A percentile compares a stretch with the other conserved stretches of the same genome.
phyloP scores from a whole-genome alignment of 1,284 basidiomycete genomes.

The Melampsora abietis-canadensis region DNA sequence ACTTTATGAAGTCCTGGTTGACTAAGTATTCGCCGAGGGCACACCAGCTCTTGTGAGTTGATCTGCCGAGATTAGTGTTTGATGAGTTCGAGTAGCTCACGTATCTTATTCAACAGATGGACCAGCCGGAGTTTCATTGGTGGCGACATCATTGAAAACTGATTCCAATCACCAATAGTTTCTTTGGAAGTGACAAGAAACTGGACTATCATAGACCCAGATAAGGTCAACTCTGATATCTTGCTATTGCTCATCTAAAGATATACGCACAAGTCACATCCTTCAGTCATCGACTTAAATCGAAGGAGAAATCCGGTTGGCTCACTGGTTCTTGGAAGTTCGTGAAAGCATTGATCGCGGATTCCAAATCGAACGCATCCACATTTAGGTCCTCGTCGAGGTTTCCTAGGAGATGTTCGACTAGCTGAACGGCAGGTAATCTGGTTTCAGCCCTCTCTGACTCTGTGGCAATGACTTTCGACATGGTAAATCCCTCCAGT shows the following conservation, averaged over 20 bases:
- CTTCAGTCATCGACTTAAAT: neutral
- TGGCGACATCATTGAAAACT: neutral
- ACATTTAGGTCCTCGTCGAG: neutral
- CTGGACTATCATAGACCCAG: neutral
- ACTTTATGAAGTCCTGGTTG: conserved; percentile 15
- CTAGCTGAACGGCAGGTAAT: neutral
- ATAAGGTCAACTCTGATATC: neutral
- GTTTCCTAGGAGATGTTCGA: neutral
- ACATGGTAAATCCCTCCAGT: no score
- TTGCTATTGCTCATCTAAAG: neutral
- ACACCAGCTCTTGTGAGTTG: no score
- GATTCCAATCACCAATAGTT: neutral
- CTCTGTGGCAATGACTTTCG: no score
- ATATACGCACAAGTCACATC: neutral
- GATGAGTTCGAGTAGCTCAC: neutral
- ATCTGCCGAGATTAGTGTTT: no score
- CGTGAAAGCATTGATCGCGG: neutral
- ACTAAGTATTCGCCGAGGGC: neutral
- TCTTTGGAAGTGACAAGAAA: neutral
- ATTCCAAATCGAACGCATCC: neutral
- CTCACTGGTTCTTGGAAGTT: conserved; percentile 5
- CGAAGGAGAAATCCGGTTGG: neutral
- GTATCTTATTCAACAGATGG: neutral
- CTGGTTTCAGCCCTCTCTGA: neutral
- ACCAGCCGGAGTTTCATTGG: neutral